These are phyloP conservation scores for Sergeia podlipaevii DNA, from an alignment of 208 protist species.

Conservation along the genomic window DNA sequence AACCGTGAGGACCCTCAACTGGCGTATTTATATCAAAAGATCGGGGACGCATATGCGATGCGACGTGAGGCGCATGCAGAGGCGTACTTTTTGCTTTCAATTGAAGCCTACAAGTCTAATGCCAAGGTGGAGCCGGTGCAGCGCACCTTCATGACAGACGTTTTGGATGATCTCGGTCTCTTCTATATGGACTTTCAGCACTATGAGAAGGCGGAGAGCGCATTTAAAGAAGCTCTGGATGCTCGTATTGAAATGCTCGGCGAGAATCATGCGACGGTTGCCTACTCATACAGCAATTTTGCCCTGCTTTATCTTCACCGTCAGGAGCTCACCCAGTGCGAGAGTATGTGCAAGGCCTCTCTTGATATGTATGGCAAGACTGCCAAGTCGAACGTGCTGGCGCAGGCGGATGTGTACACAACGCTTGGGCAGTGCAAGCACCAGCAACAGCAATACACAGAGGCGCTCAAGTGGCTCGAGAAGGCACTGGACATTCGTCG, in stretches of 20 bases:
- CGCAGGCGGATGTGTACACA: slow-evolving; percentile 85
- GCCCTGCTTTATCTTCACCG: slow-evolving; percentile 72
- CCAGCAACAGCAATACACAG: slow-evolving; percentile 35
- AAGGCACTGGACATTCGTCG: slow-evolving; percentile 86
- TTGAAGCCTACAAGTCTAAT: slow-evolving; percentile 81
- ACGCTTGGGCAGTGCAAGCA: slow-evolving; percentile 74
- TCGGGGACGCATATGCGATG: slow-evolving; percentile 82
- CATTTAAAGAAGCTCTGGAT: slow-evolving; percentile 85
- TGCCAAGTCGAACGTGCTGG: slow-evolving; percentile 75
- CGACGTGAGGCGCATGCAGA: slow-evolving; percentile 77
- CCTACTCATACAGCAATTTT: slow-evolving; percentile 92
- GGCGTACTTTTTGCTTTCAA: slow-evolving; percentile 80
- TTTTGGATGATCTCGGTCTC: slow-evolving; percentile 85
- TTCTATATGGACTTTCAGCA: slow-evolving; percentile 89
- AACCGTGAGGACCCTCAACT: slow-evolving; percentile 76
- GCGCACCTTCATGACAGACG: slow-evolving; percentile 86
- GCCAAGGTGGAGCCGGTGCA: slow-evolving; percentile 70
- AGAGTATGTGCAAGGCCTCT: slow-evolving; percentile 68
- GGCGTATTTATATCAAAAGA: slow-evolving; percentile 85
- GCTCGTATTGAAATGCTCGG: slow-evolving; percentile 85
- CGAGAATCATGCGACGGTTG: slow-evolving; percentile 82
- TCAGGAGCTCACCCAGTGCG: slow-evolving; percentile 63
- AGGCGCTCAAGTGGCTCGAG: slow-evolving; percentile 71
- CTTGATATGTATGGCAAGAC: slow-evolving; percentile 88
- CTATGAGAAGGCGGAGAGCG: slow-evolving; percentile 86